Conservation (phyloP, 345 rosid genomes). For the Sonneratia alba region DNA sequence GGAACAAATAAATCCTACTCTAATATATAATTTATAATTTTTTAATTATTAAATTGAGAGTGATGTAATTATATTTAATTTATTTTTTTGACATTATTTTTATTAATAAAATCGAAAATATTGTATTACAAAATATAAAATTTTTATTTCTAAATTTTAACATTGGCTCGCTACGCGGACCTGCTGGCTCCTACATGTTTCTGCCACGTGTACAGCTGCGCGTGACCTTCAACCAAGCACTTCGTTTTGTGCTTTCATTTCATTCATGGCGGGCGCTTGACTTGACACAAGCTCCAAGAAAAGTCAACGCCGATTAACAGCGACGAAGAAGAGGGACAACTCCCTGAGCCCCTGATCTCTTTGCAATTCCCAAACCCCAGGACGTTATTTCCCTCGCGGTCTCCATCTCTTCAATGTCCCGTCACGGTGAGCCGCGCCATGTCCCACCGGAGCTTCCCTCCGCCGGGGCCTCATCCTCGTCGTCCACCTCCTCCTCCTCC, state of each 20-base stretch:
- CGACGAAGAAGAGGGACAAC: not conserved
- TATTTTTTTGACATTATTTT: too few species aligned
- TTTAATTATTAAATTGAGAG: too few species aligned
- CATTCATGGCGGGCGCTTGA: not conserved
- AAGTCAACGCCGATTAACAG: not conserved
- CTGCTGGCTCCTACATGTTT: not conserved
- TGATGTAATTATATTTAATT: too few species aligned
- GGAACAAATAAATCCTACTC: too few species aligned
- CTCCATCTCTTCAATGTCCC: not conserved
- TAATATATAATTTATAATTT: too few species aligned
- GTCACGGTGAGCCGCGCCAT: not conserved
- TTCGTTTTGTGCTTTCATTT: not conserved
- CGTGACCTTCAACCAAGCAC: not conserved
- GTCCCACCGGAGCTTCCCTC: constrained; percentile 5
- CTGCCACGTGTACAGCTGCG: not conserved
- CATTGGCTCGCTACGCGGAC: too few species aligned
- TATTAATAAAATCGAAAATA: too few species aligned
- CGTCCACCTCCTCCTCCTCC: not conserved
- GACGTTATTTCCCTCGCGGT: not conserved
- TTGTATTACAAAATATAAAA: too few species aligned
- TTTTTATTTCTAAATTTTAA: too few species aligned
- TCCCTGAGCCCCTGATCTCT: not conserved
- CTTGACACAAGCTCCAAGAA: not conserved
- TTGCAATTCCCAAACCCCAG: not conserved
- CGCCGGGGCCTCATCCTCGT: not conserved